Percentiles rank a stretch among this genome's conserved stretches.
Conservation (phyloP, 2,329 filamentous ascomycete species). For the Arthrobotrys musiformis region DNA sequence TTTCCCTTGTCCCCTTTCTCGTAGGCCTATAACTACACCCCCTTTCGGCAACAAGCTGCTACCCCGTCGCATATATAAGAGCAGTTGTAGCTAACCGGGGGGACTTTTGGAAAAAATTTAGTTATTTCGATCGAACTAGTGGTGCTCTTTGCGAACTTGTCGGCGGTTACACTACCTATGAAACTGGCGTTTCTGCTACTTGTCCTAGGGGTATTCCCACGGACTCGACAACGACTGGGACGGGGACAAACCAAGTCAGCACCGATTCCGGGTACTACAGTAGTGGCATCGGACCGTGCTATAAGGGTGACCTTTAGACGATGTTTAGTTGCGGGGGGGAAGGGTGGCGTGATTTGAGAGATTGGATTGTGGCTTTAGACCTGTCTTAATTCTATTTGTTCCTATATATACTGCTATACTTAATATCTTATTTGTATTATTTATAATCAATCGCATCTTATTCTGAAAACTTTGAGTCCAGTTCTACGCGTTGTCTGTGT, state of each 20-base stretch:
- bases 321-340: too few species aligned
- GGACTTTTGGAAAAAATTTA: background rate
- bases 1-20: too few species aligned
- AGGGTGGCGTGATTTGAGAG: too few species aligned
- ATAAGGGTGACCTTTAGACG: slow-evolving; percentile 10
- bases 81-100: background rate
- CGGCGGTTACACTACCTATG: background rate
- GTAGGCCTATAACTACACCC: too few species aligned
- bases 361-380: background rate
- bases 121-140: slow-evolving; percentile 8
- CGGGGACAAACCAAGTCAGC: slow-evolving; percentile 21
- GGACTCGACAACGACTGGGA: background rate
- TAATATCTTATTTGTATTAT: too few species aligned
- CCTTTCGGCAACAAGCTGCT: too few species aligned
- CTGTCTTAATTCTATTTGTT: background rate
- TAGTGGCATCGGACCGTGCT: slow-evolving; percentile 30
- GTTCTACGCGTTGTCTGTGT: background rate
- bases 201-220: slow-evolving; percentile 21
- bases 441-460: too few species aligned
- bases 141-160: slow-evolving; percentile 20
- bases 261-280: slow-evolving; percentile 18
- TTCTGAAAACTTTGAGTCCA: too few species aligned
- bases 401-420: too few species aligned
- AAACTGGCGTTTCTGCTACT: background rate
- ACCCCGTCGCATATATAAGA: too few species aligned